phyloP scores from a whole-genome alignment of 2,329 filamentous ascomycete genomes.

The Juglanconis oblonga region DNA sequence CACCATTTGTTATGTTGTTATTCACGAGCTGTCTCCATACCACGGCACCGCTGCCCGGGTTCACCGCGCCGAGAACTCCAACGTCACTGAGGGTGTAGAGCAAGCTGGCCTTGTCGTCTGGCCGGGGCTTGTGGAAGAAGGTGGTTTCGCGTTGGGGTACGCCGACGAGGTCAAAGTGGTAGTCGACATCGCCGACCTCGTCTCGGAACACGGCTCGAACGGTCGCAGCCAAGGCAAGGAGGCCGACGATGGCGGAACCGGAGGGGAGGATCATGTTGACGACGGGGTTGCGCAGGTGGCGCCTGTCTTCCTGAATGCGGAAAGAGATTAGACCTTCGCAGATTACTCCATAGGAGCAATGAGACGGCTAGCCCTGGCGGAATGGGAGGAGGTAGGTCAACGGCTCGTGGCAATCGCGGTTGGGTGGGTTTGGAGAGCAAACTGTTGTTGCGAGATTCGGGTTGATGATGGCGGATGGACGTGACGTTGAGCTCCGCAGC shows the following conservation, averaged over 20 bases:
- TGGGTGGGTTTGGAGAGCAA: neutral
- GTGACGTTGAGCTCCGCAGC: neutral
- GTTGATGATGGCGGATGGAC: neutral
- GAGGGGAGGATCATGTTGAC: conserved; percentile 16
- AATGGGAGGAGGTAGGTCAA: neutral
- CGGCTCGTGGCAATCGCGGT: neutral
- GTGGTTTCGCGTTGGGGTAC: conserved; percentile 78
- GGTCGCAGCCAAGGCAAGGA: conserved; percentile 44
- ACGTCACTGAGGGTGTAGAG: conserved; percentile 89
- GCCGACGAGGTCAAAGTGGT: conserved; percentile 86
- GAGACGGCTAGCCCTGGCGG: neutral
- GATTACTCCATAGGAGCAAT: conserved; percentile 13
- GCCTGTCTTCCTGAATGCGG: neutral
- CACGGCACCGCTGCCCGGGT: conserved; percentile 78
- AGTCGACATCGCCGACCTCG: conserved; percentile 89
- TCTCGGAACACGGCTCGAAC: conserved; percentile 76
- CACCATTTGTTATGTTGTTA: conserved; percentile 43
- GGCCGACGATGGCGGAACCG: conserved; percentile 23
- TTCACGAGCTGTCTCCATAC: conserved; percentile 81
- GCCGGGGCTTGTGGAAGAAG: conserved; percentile 88
- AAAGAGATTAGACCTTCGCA: neutral
- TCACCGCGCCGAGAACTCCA: conserved; percentile 79
- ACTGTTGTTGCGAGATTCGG: neutral
- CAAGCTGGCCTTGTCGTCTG: conserved; percentile 79
- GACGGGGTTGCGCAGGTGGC: conserved; percentile 5